phyloP scores from a whole-genome alignment of 2,329 filamentous ascomycete species.

The Aspergillus hiratsukae region DNA sequence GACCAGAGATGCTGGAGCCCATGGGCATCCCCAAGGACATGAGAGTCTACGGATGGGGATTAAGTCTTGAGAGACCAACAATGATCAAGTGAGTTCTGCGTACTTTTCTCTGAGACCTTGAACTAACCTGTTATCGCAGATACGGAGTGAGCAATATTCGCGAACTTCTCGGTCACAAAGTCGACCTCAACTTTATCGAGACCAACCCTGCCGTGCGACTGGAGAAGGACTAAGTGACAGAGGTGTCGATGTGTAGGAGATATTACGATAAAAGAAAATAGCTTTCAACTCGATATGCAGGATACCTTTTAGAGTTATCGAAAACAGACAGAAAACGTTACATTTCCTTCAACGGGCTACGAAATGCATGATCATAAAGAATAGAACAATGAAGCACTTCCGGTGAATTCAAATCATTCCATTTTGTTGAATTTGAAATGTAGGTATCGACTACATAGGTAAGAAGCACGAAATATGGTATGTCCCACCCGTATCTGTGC shows the following conservation, averaged over 20 bases:
- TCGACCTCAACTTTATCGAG: slow-evolving; percentile 89
- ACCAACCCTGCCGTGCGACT: slow-evolving; percentile 85
- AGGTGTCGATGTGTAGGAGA: slow-evolving; percentile 17
- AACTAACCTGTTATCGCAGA: slow-evolving; percentile 28
- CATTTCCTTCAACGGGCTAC: slow-evolving; percentile 6
- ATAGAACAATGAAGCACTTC: background rate
- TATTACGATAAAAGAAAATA: slow-evolving; percentile 18
- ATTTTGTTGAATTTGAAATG: background rate
- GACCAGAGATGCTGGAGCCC: slow-evolving; percentile 91
- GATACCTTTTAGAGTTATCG: background rate
- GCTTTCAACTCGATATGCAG: background rate
- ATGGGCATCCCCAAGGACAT: slow-evolving; percentile 92
- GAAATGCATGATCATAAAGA: background rate
- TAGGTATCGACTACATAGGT: background rate
- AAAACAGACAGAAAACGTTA: background rate
- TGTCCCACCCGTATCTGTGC: slow-evolving; percentile 68
- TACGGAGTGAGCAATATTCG: slow-evolving; percentile 82
- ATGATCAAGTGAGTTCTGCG: slow-evolving; percentile 79
- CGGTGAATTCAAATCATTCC: background rate
- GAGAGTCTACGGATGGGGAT: slow-evolving; percentile 88
- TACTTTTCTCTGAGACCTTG: background rate
- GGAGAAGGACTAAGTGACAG: slow-evolving; percentile 64
- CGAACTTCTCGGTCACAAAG: slow-evolving; percentile 89
- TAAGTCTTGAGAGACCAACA: slow-evolving; percentile 87
- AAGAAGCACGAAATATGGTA: slow-evolving; percentile 11